A percentile compares a stretch with the other conserved stretches of the same genome.
phyloP scores from a whole-genome alignment of 1,139 yeast genomes.

The Hemisphaericaspora xylofermentans region DNA sequence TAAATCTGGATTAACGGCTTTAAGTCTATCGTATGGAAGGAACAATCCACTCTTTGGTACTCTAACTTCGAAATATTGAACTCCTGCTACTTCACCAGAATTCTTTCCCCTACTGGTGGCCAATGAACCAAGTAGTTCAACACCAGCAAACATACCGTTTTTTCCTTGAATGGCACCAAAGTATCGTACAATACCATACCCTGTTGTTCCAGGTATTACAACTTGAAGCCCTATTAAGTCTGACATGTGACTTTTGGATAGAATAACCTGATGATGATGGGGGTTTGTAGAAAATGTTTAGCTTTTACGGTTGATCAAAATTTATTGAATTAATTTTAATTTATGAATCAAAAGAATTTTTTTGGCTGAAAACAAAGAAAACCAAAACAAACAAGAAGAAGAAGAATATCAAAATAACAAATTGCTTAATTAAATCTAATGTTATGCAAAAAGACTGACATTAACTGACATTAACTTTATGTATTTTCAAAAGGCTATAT shows the following conservation, averaged over 20 bases:
- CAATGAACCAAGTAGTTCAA: slow-evolving; percentile 68
- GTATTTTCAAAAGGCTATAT: too few relatives aligned
- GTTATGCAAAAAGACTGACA: too few relatives aligned
- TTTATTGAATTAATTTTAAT: too few relatives aligned
- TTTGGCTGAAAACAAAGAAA: too few relatives aligned
- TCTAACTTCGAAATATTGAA: slow-evolving; percentile 49
- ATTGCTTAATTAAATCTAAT: too few relatives aligned
- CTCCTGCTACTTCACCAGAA: slow-evolving; percentile 44
- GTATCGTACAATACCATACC: slow-evolving; percentile 63
- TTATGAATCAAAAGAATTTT: too few relatives aligned
- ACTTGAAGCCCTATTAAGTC: slow-evolving; percentile 37
- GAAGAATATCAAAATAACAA: too few relatives aligned
- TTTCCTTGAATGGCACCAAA: slow-evolving; percentile 76
- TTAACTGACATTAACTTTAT: too few relatives aligned
- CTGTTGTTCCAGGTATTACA: slow-evolving; percentile 45
- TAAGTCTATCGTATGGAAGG: slow-evolving; percentile 64
- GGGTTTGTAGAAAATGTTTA: too few relatives aligned
- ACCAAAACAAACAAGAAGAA: too few relatives aligned
- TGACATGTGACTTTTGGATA: slow-evolving; percentile 11
- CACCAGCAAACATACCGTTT: slow-evolving; percentile 80
- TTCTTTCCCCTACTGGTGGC: slow-evolving; percentile 50
- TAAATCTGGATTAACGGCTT: slow-evolving; percentile 35
- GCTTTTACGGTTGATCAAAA: too few relatives aligned
- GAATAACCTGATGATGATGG: too few relatives aligned
- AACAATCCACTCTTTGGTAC: slow-evolving; percentile 72